phyloP scores from a whole-genome alignment of 352 stramenopile genomes.

The Hyaloperonospora brassicae region DNA sequence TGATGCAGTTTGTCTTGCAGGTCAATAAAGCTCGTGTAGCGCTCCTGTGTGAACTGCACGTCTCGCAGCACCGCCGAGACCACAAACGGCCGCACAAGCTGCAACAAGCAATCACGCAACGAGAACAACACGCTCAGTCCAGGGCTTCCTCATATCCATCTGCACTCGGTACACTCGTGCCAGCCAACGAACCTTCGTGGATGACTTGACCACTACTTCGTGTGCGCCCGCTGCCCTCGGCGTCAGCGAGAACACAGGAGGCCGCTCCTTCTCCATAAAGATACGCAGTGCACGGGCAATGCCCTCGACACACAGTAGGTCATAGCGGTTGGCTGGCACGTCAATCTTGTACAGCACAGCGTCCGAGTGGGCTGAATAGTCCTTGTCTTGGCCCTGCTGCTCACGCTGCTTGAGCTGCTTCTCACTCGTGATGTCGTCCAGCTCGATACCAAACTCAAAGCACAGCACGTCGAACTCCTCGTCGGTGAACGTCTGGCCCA shows the following conservation, averaged over 20 bases:
- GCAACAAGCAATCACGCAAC: conserved; percentile 8
- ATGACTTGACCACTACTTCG: conserved; percentile 82
- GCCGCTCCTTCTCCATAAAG: conserved; percentile 94
- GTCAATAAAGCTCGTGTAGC: conserved; percentile 99
- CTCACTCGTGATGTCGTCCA: conserved; percentile 89
- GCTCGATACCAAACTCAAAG: conserved; percentile 99
- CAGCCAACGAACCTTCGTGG: conserved; percentile 52
- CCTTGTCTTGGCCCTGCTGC: conserved; percentile 52
- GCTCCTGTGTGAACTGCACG: conserved; percentile 92
- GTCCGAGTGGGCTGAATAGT: conserved; percentile 56
- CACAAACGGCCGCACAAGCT: conserved; percentile 93
- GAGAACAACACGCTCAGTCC: neutral
- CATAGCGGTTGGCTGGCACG: conserved; percentile 99
- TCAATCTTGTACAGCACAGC: conserved; percentile 99
- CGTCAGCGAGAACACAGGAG: conserved; percentile 81
- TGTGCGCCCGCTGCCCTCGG: conserved; percentile 52
- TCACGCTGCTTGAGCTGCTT: conserved; percentile 83
- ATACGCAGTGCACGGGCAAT: conserved; percentile 94
- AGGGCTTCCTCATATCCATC: neutral
- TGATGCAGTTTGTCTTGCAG: conserved; percentile 99
- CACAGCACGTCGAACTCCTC: conserved; percentile 99
- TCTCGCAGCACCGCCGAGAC: conserved; percentile 96
- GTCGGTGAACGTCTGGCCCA: conserved; percentile 95
- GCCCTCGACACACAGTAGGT: conserved; percentile 98
- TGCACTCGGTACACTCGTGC: neutral